phyloP scores from a whole-genome alignment of 331 rosid genomes.

The Acacia pycnantha region DNA sequence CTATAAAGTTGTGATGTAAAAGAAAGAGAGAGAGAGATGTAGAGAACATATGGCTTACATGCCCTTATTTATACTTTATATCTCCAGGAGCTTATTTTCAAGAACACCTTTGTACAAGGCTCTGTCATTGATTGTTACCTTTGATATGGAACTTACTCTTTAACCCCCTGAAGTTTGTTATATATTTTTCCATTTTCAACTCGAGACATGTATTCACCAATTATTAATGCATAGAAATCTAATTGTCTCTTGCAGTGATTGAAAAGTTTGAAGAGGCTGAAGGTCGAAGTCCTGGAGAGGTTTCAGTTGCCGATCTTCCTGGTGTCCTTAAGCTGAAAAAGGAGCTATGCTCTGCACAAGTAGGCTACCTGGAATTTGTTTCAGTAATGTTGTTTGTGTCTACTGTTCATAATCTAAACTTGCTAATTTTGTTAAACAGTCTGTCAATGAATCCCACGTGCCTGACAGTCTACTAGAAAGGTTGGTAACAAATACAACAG shows the following conservation, averaged over 20 bases:
- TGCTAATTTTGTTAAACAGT: slow-evolving; percentile 46
- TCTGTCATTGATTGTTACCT: neutral
- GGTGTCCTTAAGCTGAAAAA: slow-evolving; percentile 63
- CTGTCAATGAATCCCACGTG: slow-evolving; percentile 64
- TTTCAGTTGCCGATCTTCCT: slow-evolving; percentile 70
- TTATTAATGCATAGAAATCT: neutral
- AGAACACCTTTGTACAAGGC: neutral
- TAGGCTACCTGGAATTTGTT: slow-evolving; percentile 31
- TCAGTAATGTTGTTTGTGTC: neutral
- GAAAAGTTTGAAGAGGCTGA: slow-evolving; percentile 80
- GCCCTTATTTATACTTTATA: neutral
- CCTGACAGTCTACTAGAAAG: slow-evolving; percentile 75
- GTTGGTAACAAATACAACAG: slow-evolving; percentile 54
- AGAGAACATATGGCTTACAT: neutral
- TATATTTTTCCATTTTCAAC: neutral
- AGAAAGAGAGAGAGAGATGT: neutral
- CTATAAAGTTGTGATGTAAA: neutral
- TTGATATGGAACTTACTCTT: neutral
- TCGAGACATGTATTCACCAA: neutral
- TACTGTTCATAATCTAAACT: slow-evolving; percentile 20
- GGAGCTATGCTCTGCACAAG: slow-evolving; percentile 76
- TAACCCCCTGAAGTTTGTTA: neutral
- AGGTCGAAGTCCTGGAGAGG: slow-evolving; percentile 63
- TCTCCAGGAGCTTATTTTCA: neutral
- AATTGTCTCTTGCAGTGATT: slow-evolving; percentile 48